Conservation (phyloP, 2,329 filamentous ascomycete genomes). For the Ophiocordyceps camponoti-leonardi region DNA sequence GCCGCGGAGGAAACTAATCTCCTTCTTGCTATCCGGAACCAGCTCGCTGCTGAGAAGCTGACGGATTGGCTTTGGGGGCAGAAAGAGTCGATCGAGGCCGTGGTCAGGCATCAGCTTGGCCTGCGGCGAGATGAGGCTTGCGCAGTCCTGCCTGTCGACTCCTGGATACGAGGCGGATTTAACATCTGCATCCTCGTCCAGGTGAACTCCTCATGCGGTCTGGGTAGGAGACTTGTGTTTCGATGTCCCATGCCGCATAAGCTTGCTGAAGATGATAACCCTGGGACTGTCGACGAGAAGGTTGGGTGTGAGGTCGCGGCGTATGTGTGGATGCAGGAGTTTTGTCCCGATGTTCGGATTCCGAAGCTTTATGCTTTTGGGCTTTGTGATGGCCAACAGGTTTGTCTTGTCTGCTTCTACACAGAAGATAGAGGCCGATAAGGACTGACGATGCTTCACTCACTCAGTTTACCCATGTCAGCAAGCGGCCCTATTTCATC, state of each 20-base stretch:
- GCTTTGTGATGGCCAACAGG: slow-evolving; percentile 4
- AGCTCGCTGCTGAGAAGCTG: slow-evolving; percentile 2
- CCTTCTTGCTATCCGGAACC: slow-evolving; percentile 2
- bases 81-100: slow-evolving; percentile 3
- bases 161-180: slow-evolving; percentile 7
- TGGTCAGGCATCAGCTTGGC: slow-evolving; percentile 5
- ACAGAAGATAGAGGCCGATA: no score
- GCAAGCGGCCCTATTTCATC: slow-evolving; percentile 1
- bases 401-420: no score
- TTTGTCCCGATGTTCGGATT: slow-evolving; percentile 12
- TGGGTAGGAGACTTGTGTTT: slow-evolving; percentile 2
- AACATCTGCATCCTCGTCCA: slow-evolving; percentile 6
- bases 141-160: slow-evolving; percentile 2
- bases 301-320: slow-evolving; percentile 14
- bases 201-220: no score
- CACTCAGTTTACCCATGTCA: slow-evolving; percentile 5
- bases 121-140: slow-evolving; percentile 4
- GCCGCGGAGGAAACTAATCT: slow-evolving; percentile 3
- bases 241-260: slow-evolving; percentile 7
- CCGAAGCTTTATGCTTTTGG: slow-evolving; percentile 8
- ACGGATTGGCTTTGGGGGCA: slow-evolving; percentile 3
- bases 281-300: slow-evolving; percentile 16
- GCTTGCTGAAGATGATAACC: slow-evolving; percentile 5
- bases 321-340: slow-evolving; percentile 15
- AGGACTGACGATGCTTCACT: background rate